These are phyloP conservation scores for Chaetomium globosum DNA, from an alignment of 2,329 filamentous ascomycete genomes.

Conservation along the genomic window DNA sequence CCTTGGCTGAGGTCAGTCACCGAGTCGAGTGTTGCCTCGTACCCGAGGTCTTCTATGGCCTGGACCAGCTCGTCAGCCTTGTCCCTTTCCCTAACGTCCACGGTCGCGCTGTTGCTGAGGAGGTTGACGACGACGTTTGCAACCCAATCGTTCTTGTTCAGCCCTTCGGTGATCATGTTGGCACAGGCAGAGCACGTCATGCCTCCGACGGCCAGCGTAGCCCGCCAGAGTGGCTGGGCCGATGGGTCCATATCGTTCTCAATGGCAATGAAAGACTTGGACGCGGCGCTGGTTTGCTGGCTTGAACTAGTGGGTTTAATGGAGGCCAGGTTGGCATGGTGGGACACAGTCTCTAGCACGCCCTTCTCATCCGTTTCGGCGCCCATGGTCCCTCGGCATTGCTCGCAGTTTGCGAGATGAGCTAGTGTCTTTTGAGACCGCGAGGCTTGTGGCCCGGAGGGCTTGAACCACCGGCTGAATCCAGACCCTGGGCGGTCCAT, in stretches of 20 bases:
- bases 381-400: slow-evolving; percentile 39
- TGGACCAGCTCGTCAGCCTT: slow-evolving; percentile 56
- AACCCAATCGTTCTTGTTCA: slow-evolving; percentile 62
- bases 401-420: slow-evolving; percentile 50
- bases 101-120: slow-evolving; percentile 65
- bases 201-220: slow-evolving; percentile 56
- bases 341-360: slow-evolving; percentile 20
- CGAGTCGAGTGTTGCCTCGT: slow-evolving; percentile 63
- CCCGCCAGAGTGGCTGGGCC: slow-evolving; percentile 32
- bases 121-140: slow-evolving; percentile 63
- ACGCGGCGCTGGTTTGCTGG: slow-evolving; percentile 27
- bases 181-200: slow-evolving; percentile 75
- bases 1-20: slow-evolving; percentile 46
- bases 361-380: slow-evolving; percentile 29
- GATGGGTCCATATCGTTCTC: slow-evolving; percentile 39
- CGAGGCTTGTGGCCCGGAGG: slow-evolving; percentile 32
- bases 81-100: slow-evolving; percentile 54
- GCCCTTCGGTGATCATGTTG: slow-evolving; percentile 63
- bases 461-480: slow-evolving; percentile 38
- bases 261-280: slow-evolving; percentile 42
- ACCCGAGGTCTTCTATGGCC: slow-evolving; percentile 66
- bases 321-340: slow-evolving; percentile 13
- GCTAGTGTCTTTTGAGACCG: slow-evolving; percentile 37
- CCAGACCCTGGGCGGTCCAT: slow-evolving; percentile 21
- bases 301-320: slow-evolving; percentile 14